Evolutionary conservation across 75 land plant genomes (phyloP), one percentile per base, ranked within the genome.

Genomic region (Azolla pinnata): DNA sequence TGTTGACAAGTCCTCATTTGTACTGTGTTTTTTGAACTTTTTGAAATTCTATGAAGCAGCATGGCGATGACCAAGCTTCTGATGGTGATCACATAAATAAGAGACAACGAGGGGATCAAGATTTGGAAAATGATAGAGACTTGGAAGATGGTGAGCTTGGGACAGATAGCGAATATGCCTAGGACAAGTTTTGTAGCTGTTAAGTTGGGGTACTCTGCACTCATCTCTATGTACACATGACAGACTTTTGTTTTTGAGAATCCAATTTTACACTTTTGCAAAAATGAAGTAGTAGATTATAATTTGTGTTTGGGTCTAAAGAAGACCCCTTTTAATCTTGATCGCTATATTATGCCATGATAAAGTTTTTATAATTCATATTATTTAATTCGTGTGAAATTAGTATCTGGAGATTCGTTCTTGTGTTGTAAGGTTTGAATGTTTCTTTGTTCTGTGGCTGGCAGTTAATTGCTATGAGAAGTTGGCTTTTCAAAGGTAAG

Each of bases 101-200:
- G 64, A 78, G 83, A 49, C 97, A 88, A 56, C 82, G 70, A 62
- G 67, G 84, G 71, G 95, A 82, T 42, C 49, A 23, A 18, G 85
- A 88, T 56, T 74, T 82, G 48, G 77, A 75, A 16, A 78, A 71
- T 73, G 74, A 67, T 57, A 81, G 58, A 45, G 97, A 91, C 57
- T 85, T 91, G 72, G 97, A 91, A 67, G 97, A 91, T 72, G 97
- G 97, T 52, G 97, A 46, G 21, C 49, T 46, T 46, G 49, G 49
- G 21, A 23, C n/a, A 14, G 49, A 46, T 46, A 23, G 49, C 2
- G 49, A 46, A 17, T 3, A 18, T 46, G n/a, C 21, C n/a, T 46
- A 46, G 49, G 49, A n/a, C n/a, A n/a, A n/a, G n/a, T n/a, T n/a
- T n/a, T n/a, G n/a, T n/a, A n/a, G n/a, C n/a, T n/a, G n/a, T n/a